Base-by-base conservation (phyloP, 352 stramenopile species). In the Phytophthora melonis region DNA sequence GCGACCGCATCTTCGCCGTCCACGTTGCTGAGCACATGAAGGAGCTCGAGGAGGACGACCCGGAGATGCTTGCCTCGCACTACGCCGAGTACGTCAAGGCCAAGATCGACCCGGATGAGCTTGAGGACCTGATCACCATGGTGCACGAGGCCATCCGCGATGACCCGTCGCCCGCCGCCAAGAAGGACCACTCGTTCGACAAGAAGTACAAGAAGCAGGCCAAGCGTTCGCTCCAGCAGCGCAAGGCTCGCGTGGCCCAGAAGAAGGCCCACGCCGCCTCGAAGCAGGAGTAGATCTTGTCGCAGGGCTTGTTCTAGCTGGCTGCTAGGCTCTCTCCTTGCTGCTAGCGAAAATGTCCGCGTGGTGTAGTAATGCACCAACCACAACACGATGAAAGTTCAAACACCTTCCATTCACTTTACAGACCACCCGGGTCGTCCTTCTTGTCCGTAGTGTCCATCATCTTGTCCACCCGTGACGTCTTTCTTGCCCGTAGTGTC, bases 11-110 rank as follows among this genome's bases (percentile, higher is more conserved):
- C 95, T 98, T 99, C 78, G 98, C 97, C 66, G 88, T 98, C 66
- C 97, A 99, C 86, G 89, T 99, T 27, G 90, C 91, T 56, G 98
- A 99, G 81, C 99, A 99, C 95, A 99, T 99, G 98, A 98, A 99
- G 84, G 97, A 99, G 81, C 90, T 99, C 23, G 97, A 99, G 87
- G 98, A 99, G 82, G 98, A 99, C 80, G 98, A 99, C 88, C 97
- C 98, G 59, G 95, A 99, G 74, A 98, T 99, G 86, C 98, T 99
- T 88, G 93, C 98, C 43, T 84, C 96, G 74, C 97, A 99, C 81
- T 99, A 99, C 85, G 96, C 97, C 43, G 82, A 92, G 65, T 99
- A 99, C 91, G 91, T 98, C 75, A 92, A 92, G 66, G 90, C 94
- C n/a, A 95, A 94, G 49, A 84, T 99, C 54, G 85, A 86, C 49